Conservation (phyloP, 164 flowering plant species). For the Nymphaea thermarum region DNA sequence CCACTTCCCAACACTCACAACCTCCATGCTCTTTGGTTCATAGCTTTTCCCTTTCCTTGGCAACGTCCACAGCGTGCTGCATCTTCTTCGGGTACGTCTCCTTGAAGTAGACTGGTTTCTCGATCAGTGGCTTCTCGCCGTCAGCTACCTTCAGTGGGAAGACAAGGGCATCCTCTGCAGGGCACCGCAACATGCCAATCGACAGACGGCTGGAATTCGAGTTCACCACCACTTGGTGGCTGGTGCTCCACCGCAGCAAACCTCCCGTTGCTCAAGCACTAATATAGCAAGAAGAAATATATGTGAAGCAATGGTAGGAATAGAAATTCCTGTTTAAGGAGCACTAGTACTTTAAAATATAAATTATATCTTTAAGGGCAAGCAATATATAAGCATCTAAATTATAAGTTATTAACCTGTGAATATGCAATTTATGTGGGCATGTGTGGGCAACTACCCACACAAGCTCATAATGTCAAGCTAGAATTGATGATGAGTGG, state of each 20-base stretch:
- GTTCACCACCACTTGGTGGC: background rate
- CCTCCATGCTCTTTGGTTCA: no score
- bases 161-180: conserved; percentile 4
- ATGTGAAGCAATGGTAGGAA: background rate
- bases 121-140: conserved; percentile 4
- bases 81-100: conserved; percentile 5
- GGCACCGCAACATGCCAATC: conserved; percentile 4
- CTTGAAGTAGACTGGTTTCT: background rate
- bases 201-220: no score
- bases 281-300: background rate
- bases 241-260: no score
- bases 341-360: no score
- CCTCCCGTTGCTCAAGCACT: background rate
- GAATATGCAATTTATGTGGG: no score
- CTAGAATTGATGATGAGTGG: no score
- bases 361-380: background rate
- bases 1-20: no score
- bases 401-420: no score
- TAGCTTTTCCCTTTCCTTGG: background rate
- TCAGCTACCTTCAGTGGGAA: conserved; percentile 4
- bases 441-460: no score
- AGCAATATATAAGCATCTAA: background rate
- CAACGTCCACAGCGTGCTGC: background rate
- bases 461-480: no score
- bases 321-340: no score